Base-by-base conservation (phyloP, 257 asterid genomes). In the Solanum etuberosum region DNA sequence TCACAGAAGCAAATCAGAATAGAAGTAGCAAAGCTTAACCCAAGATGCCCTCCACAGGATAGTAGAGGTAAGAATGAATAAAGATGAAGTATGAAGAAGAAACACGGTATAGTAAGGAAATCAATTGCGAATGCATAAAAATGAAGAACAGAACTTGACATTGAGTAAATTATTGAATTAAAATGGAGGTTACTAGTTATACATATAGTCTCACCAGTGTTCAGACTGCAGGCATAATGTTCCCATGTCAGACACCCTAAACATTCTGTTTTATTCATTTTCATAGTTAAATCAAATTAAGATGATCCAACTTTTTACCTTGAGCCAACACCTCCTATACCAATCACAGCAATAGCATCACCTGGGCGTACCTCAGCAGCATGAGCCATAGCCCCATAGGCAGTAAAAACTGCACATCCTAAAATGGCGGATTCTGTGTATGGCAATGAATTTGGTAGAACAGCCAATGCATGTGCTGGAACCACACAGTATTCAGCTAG, bases 321-420 rank as follows among this genome's bases (percentile, higher is more conserved):
- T 85, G 99, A 97, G 88, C 99, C 99, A 87, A 97, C 99, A 85
- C 99, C 99, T 63, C 99, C 99, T 31, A 95, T 91, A 89, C 99
- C 99, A 91, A 97, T 97, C 91, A 97, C 97, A 7, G 99, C 99
- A 93, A 97, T 83, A 84, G 98, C 84, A 91, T 95, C 98, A 88
- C 99, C 99, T 83, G 98, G 95, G 27, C 91, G 95, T 81, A 97
- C 98, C 91, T 93, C 89, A 74, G 99, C 98, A 90, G 99, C 99
- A 94, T 97, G 99, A 88, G 98, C 96, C 98, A 97, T 95, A 27
- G 99, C 99, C 46, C 99, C 99, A 90, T 97, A 97, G 85, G 99
- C 99, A 88, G 99, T 97, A 87, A 97, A 97, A 90, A 97, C 96
- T 65, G 99, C 99, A 91, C 99, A 97, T 73, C 99, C 99, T 86